Evolutionary conservation across 768 basidiomycete species (phyloP).

Genomic region (Paxillus involutus): DNA sequence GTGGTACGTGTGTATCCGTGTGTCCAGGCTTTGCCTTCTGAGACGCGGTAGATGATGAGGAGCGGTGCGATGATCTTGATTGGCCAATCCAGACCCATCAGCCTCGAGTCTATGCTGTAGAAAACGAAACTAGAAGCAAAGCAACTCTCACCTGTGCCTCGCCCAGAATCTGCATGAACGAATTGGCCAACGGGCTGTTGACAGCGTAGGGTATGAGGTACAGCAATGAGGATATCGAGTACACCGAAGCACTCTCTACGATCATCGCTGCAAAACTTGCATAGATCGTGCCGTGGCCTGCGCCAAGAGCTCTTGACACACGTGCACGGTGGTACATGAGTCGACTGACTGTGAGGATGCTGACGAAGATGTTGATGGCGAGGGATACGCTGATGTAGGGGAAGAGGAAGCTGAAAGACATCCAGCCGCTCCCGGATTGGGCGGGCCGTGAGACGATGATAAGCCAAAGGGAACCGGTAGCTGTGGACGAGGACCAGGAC

Average conservation of each 20-base stretch:
- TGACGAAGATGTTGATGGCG: constrained; percentile 31
- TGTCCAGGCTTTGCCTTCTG: constrained; percentile 45
- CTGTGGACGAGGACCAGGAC: constrained; percentile 9
- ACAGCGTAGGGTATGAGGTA: constrained; percentile 31
- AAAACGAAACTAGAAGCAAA: not conserved
- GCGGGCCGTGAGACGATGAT: constrained; percentile 25
- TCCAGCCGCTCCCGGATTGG: constrained; percentile 19
- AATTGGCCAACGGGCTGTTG: constrained; percentile 23
- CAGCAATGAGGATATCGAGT: constrained; percentile 30
- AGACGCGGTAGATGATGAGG: constrained; percentile 48
- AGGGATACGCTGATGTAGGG: constrained; percentile 35
- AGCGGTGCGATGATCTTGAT: constrained; percentile 45
- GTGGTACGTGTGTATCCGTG: constrained; percentile 12
- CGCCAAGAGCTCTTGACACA: constrained; percentile 27
- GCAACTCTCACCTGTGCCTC: constrained; percentile 24
- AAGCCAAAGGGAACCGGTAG: constrained; percentile 30
- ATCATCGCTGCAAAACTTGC: constrained; percentile 34
- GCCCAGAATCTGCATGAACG: constrained; percentile 31
- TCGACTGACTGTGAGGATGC: constrained; percentile 30
- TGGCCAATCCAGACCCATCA: not conserved
- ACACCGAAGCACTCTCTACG: constrained; percentile 34
- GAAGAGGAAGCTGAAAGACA: constrained; percentile 33
- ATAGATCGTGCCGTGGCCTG: constrained; percentile 26
- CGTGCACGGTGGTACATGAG: constrained; percentile 28
- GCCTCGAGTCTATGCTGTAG: not conserved